Percentiles rank a stretch among this genome's conserved stretches.
Conservation (phyloP, 805 yeast species). For the Saccharomycopsis selenospora region DNA sequence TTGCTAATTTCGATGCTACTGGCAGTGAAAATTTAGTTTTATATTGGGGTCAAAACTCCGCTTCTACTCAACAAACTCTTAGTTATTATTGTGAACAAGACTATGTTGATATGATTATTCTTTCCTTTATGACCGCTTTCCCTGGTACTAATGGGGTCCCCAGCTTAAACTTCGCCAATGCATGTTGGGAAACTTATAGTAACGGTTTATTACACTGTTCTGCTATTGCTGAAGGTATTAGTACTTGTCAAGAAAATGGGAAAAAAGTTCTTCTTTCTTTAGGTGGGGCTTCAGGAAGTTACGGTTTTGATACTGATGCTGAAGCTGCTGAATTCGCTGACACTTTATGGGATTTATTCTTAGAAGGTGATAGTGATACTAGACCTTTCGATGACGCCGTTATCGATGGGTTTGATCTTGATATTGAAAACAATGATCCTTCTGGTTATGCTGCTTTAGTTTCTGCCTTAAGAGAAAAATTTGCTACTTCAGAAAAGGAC, state of each 20-base stretch:
- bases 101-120: slow-evolving; percentile 38
- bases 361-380: slow-evolving; percentile 27
- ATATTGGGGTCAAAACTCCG: slow-evolving; percentile 69
- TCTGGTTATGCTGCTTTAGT: slow-evolving; percentile 49
- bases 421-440: slow-evolving; percentile 53
- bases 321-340: slow-evolving; percentile 63
- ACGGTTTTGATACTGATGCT: slow-evolving; percentile 77
- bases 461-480: slow-evolving; percentile 27
- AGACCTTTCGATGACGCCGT: slow-evolving; percentile 44
- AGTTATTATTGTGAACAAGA: slow-evolving; percentile 46
- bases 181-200: slow-evolving; percentile 24
- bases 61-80: slow-evolving; percentile 38
- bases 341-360: slow-evolving; percentile 55
- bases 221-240: slow-evolving; percentile 57
- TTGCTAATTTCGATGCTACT: slow-evolving; percentile 31
- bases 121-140: slow-evolving; percentile 31
- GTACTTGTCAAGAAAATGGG: slow-evolving; percentile 69
- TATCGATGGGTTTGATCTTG: slow-evolving; percentile 90
- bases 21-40: slow-evolving; percentile 45
- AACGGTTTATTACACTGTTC: slow-evolving; percentile 32
- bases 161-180: slow-evolving; percentile 41
- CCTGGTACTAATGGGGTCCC: slow-evolving; percentile 29
- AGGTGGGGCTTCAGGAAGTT: slow-evolving; percentile 70
- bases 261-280: slow-evolving; percentile 70
- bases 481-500: slow-evolving; percentile 33